phyloP scores from a whole-genome alignment of 2,329 filamentous ascomycete species.

The Diaporthe vexans region DNA sequence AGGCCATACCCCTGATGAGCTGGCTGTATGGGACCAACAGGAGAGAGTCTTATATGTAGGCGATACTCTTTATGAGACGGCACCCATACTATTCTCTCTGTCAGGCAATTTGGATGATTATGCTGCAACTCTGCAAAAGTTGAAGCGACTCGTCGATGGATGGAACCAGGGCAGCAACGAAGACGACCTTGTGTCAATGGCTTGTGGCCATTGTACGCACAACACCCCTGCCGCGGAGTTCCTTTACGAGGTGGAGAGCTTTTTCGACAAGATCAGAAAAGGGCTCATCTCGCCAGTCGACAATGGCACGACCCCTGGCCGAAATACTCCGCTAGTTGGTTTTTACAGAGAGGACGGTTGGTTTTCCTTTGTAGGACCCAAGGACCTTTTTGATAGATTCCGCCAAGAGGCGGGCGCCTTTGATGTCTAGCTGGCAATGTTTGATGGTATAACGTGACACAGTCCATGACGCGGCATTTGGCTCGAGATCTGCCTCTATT shows the following conservation, averaged over 20 bases:
- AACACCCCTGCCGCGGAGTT: constrained; percentile 22
- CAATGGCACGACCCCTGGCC: constrained; percentile 24
- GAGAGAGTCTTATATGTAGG: constrained; percentile 61
- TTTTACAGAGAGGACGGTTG: constrained; percentile 35
- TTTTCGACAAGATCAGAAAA: constrained; percentile 29
- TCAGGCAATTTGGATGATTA: constrained; percentile 43
- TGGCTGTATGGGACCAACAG: constrained; percentile 59
- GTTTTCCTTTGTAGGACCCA: constrained; percentile 33
- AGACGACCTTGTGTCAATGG: constrained; percentile 19
- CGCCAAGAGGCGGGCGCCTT: background rate
- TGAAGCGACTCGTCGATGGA: constrained; percentile 37
- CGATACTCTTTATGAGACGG: constrained; percentile 59
- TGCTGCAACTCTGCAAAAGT: constrained; percentile 39
- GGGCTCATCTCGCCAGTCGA: constrained; percentile 25
- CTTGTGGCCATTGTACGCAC: constrained; percentile 34
- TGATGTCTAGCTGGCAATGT: background rate
- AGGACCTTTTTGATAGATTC: constrained; percentile 32
- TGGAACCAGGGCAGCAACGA: constrained; percentile 34
- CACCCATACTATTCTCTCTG: constrained; percentile 44
- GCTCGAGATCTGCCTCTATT: too few species aligned
- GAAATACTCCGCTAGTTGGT: constrained; percentile 26
- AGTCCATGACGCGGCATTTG: too few species aligned
- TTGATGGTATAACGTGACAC: background rate
- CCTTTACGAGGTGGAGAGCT: constrained; percentile 16
- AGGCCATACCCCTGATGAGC: constrained; percentile 61